Conservation (phyloP, 352 stramenopile species). For the Globisporangium acanthophoron region DNA sequence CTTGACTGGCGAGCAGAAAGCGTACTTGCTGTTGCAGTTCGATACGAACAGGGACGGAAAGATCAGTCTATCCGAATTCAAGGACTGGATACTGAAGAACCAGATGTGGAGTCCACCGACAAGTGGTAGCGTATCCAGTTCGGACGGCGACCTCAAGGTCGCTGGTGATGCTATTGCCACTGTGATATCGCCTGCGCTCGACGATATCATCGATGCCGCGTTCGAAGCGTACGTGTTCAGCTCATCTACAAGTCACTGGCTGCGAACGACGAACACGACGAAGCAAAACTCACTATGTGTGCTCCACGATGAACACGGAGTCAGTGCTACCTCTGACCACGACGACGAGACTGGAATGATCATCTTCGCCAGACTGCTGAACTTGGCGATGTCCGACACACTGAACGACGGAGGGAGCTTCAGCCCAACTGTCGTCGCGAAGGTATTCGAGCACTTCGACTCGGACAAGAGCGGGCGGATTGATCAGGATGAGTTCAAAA, state of each 20-base stretch:
- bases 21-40: slow-evolving; percentile 54
- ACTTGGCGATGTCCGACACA: slow-evolving; percentile 20
- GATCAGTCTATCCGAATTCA: slow-evolving; percentile 64
- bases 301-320: slow-evolving; percentile 7
- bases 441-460: slow-evolving; percentile 55
- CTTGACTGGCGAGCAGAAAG: slow-evolving; percentile 39
- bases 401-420: slow-evolving; percentile 14
- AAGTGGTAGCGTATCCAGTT: neutral
- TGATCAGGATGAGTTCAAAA: slow-evolving; percentile 45
- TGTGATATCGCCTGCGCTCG: slow-evolving; percentile 32
- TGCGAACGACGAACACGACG: slow-evolving; percentile 26
- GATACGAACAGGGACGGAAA: slow-evolving; percentile 64
- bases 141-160: neutral
- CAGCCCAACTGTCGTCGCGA: slow-evolving; percentile 14
- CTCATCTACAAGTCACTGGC: slow-evolving; percentile 29
- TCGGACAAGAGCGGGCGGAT: slow-evolving; percentile 47
- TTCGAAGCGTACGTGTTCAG: slow-evolving; percentile 32
- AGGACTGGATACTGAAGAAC: slow-evolving; percentile 56
- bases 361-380: slow-evolving; percentile 45
- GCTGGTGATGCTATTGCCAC: slow-evolving; percentile 20
- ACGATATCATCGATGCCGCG: slow-evolving; percentile 34
- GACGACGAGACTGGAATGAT: slow-evolving; percentile 17
- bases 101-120: slow-evolving; percentile 43
- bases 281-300: slow-evolving; percentile 7
- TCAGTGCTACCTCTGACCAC: neutral